A percentile compares a stretch with the other conserved stretches of the same genome.
Evolutionary conservation across 1,284 basidiomycete genomes (phyloP).

Genomic region (Boletus sp.): DNA sequence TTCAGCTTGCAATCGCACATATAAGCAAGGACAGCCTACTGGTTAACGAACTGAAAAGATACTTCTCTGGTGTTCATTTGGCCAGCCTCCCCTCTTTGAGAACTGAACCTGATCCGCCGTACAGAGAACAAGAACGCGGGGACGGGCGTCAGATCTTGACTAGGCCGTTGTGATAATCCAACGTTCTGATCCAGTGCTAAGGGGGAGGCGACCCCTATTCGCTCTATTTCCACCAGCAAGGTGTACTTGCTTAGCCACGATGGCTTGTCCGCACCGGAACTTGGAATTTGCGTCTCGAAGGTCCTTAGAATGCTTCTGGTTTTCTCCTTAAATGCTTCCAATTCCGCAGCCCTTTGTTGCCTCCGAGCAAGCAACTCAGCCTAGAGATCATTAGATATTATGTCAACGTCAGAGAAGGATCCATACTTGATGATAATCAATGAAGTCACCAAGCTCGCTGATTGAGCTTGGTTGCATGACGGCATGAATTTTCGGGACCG

Average conservation of each 20-base stretch:
- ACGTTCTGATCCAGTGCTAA: constrained; percentile 55
- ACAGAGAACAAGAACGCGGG: constrained; percentile 84
- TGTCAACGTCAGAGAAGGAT: background rate
- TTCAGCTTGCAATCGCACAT: constrained; percentile 9
- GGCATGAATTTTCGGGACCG: constrained; percentile 76
- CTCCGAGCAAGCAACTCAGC: constrained; percentile 70
- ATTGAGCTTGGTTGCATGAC: constrained; percentile 91
- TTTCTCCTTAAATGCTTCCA: constrained; percentile 81
- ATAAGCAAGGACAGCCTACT: constrained; percentile 41
- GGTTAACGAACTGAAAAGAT: constrained; percentile 79
- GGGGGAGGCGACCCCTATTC: constrained; percentile 85
- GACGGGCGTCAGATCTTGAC: constrained; percentile 43
- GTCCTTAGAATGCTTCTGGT: constrained; percentile 68
- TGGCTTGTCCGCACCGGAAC: constrained; percentile 37
- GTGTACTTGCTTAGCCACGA: constrained; percentile 68
- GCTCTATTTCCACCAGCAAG: constrained; percentile 60
- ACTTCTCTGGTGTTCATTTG: constrained; percentile 68
- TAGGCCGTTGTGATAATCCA: constrained; percentile 41
- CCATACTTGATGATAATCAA: constrained; percentile 74
- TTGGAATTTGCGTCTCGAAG: constrained; percentile 57
- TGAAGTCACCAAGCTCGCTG: constrained; percentile 81
- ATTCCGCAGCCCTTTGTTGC: constrained; percentile 69
- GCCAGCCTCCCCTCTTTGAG: constrained; percentile 75
- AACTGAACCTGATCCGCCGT: constrained; percentile 66
- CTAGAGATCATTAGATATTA: constrained; percentile 35